Base-by-base conservation (phyloP, 176 grass and related monocot genomes). In the Poa pratensis region DNA sequence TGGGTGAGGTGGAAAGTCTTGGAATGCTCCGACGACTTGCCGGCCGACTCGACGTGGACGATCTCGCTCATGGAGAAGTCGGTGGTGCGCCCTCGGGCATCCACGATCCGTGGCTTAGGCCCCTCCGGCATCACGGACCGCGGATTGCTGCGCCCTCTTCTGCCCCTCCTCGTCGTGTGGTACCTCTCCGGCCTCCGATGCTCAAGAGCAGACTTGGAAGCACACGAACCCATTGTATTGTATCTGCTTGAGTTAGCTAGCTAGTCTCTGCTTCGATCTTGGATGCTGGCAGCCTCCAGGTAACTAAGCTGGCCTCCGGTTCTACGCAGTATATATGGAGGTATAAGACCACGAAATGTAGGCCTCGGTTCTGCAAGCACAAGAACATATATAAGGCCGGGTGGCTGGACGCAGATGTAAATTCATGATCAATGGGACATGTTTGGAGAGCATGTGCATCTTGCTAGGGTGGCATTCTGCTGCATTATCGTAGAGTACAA, bases 51-150 rank as follows among this genome's bases (percentile, higher is more conserved):
- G 9, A 93, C 54, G n/a, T 88, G 93, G 59, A 94, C 88, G 61
- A 94, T 90, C 73, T 90, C 88, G 39, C 96, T 94, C 72, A 98
- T 16, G 6, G 89, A 86, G 75, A 91, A 95, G 68, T 92, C 95
- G 5, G 84, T 85, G 72, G 71, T 86, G 79, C 70, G 78, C 15
- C 79, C 78, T 78, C 81, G 77, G 4, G 84, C 34, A 63, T 84
- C 82, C 1, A 75, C 27, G 26, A 85, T 23, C 18, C 82, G 85
- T 63, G 86, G 76, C 34, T 86, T 88, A 34, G 88, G 71, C 17
- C 83, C 86, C 28, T 95, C 93, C 23, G 85, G 69, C 88, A 88
- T 79, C 39, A 77, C 4, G 45, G 59, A 72, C 9, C 69, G 84
- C 19, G 82, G 42, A 55, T 35, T 80, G 69, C 39, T 8, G 20